Evolutionary conservation across 2,329 filamentous ascomycete genomes (phyloP).

Genomic region (Fusarium sp.): DNA sequence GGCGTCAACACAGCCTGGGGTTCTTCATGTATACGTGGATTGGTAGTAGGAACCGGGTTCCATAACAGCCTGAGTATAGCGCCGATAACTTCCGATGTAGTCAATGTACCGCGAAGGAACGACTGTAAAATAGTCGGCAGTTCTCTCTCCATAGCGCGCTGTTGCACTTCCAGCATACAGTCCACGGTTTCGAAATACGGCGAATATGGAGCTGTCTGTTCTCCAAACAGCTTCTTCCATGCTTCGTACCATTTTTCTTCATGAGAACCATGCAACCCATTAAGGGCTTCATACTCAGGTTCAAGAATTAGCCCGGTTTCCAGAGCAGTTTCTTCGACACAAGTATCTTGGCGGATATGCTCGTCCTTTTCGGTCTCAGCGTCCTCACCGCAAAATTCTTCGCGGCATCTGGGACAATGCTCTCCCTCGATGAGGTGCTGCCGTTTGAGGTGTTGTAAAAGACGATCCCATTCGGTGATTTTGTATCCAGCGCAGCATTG

Average conservation of each 20-base stretch:
- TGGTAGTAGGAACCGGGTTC: fast-evolving
- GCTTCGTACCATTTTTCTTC: neutral
- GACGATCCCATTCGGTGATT: fast-evolving
- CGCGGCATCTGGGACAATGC: neutral
- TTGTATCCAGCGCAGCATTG: neutral
- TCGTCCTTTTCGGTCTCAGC: neutral
- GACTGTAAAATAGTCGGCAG: neutral
- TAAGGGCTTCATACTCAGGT: fast-evolving
- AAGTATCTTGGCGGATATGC: neutral
- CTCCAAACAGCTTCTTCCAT: neutral
- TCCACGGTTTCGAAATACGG: fast-evolving
- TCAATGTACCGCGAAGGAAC: fast-evolving
- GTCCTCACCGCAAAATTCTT: fast-evolving
- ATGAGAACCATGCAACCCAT: fast-evolving
- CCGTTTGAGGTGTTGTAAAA: neutral
- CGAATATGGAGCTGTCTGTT: fast-evolving
- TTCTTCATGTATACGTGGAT: fast-evolving
- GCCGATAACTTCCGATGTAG: fast-evolving
- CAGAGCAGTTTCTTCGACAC: fast-evolving
- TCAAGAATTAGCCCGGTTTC: fast-evolving
- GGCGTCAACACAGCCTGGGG: neutral
- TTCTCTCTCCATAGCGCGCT: neutral
- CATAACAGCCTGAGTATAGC: neutral
- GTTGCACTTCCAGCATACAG: neutral
- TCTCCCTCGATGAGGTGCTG: fast-evolving